Evolutionary conservation across 1,139 yeast genomes (phyloP).

Genomic region (Hansenula lynferdii): DNA sequence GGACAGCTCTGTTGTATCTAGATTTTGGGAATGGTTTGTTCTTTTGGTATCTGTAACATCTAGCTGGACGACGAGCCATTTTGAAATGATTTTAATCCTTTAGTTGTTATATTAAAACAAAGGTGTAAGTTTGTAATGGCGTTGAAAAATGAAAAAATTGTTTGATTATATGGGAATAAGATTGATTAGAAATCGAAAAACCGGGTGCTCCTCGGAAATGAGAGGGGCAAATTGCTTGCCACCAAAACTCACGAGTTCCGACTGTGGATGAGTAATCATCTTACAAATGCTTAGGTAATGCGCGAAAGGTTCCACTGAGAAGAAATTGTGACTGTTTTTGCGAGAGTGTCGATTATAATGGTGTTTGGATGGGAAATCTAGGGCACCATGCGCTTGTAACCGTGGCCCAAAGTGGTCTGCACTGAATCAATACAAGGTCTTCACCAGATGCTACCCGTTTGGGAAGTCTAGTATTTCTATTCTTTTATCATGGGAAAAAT

Average conservation of each 20-base stretch:
- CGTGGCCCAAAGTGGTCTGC: no score
- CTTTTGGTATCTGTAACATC: conserved; percentile 99
- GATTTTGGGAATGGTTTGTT: conserved; percentile 99
- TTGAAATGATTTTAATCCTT: conserved; percentile 45
- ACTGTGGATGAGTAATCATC: no score
- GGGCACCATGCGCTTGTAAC: no score
- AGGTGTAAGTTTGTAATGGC: conserved; percentile 5
- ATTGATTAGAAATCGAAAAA: conserved; percentile 14
- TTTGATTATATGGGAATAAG: neutral
- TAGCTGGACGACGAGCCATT: conserved; percentile 99
- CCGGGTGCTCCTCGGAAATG: conserved; percentile 1
- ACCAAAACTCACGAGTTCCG: no score
- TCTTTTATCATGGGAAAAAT: neutral
- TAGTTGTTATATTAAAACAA: neutral
- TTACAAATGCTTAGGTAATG: no score
- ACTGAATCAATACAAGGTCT: no score
- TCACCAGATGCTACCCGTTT: no score
- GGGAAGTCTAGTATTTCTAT: no score
- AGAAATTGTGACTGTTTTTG: no score
- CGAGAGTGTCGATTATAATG: no score
- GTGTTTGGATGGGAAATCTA: no score
- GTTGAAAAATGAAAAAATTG: conserved; percentile 1
- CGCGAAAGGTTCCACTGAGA: no score
- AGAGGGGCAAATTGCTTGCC: neutral
- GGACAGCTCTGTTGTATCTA: conserved; percentile 99